Conservation (phyloP, 192 early-diverging fungal species). For the Lobosporangium transversale region DNA sequence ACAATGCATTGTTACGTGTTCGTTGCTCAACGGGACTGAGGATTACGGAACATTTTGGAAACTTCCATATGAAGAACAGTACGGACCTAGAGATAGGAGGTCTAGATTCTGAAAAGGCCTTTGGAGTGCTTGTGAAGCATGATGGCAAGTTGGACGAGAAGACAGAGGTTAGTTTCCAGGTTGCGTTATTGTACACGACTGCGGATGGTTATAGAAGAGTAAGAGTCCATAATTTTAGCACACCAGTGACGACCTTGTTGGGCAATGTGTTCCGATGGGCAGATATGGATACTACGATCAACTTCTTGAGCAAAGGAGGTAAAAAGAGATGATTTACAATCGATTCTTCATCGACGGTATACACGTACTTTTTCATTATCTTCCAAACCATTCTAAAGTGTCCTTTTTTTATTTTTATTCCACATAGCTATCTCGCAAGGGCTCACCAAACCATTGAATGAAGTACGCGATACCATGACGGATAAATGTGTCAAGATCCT, state of each 20-base stretch:
- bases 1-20: constrained; percentile 87
- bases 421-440: constrained; percentile 75
- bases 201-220: constrained; percentile 88
- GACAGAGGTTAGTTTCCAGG: constrained; percentile 86
- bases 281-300: constrained; percentile 92
- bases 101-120: constrained; percentile 83
- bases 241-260: constrained; percentile 78
- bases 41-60: constrained; percentile 90
- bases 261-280: constrained; percentile 89
- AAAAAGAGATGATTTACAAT: neutral
- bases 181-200: constrained; percentile 95
- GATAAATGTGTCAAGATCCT: constrained; percentile 91
- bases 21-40: constrained; percentile 91
- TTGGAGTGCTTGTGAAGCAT: constrained; percentile 85
- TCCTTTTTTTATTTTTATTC: neutral
- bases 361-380: neutral
- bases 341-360: neutral
- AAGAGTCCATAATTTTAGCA: constrained; percentile 87
- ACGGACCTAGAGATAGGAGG: constrained; percentile 95
- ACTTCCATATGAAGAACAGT: constrained; percentile 91
- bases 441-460: constrained; percentile 72
- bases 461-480: constrained; percentile 83
- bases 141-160: constrained; percentile 92
- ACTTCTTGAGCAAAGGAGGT: constrained; percentile 84
- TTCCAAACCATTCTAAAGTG: no score